phyloP scores from a whole-genome alignment of 768 basidiomycete genomes.

The Mycena crocata region DNA sequence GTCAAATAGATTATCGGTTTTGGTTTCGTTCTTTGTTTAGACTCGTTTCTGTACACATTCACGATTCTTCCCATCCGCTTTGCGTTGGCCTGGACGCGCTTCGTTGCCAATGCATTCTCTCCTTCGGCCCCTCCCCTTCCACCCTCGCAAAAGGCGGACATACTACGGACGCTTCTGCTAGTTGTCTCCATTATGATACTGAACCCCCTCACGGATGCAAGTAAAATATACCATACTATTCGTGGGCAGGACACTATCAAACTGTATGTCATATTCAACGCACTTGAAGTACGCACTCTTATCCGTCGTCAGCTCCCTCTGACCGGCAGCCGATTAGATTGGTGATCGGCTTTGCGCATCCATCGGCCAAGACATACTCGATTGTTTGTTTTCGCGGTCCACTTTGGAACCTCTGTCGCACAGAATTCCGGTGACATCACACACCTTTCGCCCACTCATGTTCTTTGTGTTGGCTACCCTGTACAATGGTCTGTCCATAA shows the following conservation, averaged over 20 bases:
- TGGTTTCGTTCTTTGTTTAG: slow-evolving; percentile 93
- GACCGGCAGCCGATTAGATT: slow-evolving; percentile 66
- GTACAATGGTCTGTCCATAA: slow-evolving; percentile 76
- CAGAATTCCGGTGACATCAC: slow-evolving; percentile 67
- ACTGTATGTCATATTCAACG: slow-evolving; percentile 98
- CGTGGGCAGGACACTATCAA: slow-evolving; percentile 99
- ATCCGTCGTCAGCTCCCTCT: slow-evolving; percentile 13
- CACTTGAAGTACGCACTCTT: slow-evolving; percentile 82
- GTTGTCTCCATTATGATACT: slow-evolving; percentile 79
- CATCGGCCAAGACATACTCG: slow-evolving; percentile 97
- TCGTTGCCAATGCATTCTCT: slow-evolving; percentile 62
- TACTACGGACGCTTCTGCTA: slow-evolving; percentile 85
- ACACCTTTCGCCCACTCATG: slow-evolving; percentile 81
- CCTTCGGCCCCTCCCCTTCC: slow-evolving; percentile 70
- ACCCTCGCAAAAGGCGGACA: slow-evolving; percentile 92
- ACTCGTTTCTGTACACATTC: slow-evolving; percentile 97
- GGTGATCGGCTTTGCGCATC: slow-evolving; percentile 94
- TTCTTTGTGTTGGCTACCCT: slow-evolving; percentile 86
- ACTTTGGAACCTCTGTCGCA: slow-evolving; percentile 82
- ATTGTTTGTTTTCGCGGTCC: slow-evolving; percentile 94
- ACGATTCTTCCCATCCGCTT: slow-evolving; percentile 96
- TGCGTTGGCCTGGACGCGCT: slow-evolving; percentile 69
- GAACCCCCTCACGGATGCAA: slow-evolving; percentile 89
- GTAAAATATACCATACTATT: slow-evolving; percentile 98
- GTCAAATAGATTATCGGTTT: slow-evolving; percentile 83